A percentile compares a stretch with the other conserved stretches of the same genome.
phyloP scores from a whole-genome alignment of 345 rosid genomes.

The Schrenkiella parvula region DNA sequence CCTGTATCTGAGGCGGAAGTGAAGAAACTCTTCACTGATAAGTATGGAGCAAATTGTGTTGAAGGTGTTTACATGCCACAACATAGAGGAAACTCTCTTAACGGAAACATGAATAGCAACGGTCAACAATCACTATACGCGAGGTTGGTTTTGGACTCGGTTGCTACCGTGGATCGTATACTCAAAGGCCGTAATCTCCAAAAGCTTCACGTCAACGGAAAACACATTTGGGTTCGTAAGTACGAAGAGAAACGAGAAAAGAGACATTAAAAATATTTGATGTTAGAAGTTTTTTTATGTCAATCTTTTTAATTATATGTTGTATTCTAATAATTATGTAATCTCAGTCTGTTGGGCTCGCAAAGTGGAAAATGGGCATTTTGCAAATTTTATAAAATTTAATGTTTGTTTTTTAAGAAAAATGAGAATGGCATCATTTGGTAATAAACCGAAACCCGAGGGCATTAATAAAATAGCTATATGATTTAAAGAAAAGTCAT shows the following conservation, averaged over 20 bases:
- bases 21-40: conserved; percentile 17
- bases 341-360: not conserved
- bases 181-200: not conserved
- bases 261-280: not conserved
- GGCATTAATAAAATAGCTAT: not conserved
- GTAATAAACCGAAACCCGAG: not conserved
- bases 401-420: not conserved
- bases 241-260: not conserved
- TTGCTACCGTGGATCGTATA: conserved; percentile 9
- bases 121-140: conserved; percentile 16
- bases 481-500: not conserved
- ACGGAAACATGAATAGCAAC: not conserved
- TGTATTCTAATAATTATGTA: no score
- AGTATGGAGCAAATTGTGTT: conserved; percentile 21
- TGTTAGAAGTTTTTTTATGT: no score
- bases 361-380: not conserved
- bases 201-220: conserved; percentile 8
- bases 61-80: conserved; percentile 6
- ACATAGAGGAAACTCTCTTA: not conserved
- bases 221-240: conserved; percentile 38
- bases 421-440: not conserved
- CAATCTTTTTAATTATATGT: no score
- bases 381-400: not conserved
- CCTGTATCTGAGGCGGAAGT: conserved; percentile 36
- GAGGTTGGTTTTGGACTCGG: conserved; percentile 7